A percentile compares a stretch with the other conserved stretches of the same genome.
Evolutionary conservation across 1,139 yeast genomes (phyloP).

Genomic region (Chernovozyma aurita): DNA sequence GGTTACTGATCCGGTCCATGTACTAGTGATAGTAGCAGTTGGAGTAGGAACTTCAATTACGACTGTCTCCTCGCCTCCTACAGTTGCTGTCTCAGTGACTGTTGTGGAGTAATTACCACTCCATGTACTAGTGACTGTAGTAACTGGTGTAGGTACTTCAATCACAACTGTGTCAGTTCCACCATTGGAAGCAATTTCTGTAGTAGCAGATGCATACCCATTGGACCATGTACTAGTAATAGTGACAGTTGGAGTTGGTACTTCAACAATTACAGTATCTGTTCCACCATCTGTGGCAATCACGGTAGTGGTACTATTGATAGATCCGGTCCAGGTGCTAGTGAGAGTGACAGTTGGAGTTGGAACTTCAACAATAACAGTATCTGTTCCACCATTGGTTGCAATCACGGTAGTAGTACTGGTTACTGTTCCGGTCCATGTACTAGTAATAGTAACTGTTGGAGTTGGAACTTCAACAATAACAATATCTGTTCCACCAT

Average conservation of each 20-base stretch:
- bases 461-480: too few relatives aligned
- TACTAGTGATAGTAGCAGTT: conserved; percentile 12
- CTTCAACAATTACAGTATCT: conserved; percentile 14
- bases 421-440: too few relatives aligned
- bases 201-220: conserved; percentile 7
- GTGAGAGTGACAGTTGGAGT: conserved; percentile 9
- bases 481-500: too few relatives aligned
- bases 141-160: conserved; percentile 5
- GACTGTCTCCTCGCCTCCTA: conserved; percentile 14
- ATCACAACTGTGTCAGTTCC: conserved; percentile 11
- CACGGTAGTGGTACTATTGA: conserved; percentile 14
- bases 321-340: conserved; percentile 10
- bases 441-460: too few relatives aligned
- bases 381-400: conserved; percentile 12
- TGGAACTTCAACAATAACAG: conserved; percentile 16
- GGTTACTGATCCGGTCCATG: conserved; percentile 8
- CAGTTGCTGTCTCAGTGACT: conserved; percentile 6
- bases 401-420: too few relatives aligned
- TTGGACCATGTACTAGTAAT: conserved; percentile 10
- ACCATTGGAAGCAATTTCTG: conserved; percentile 8
- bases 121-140: conserved; percentile 9
- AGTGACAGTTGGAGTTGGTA: conserved; percentile 13
- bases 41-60: conserved; percentile 12
- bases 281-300: conserved; percentile 11
- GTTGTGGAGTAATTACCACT: conserved; percentile 4